Evolutionary conservation across 805 yeast genomes (phyloP), one percentile per base, ranked within the genome.

Genomic region (Cyberlindnera euphorbiiphila): DNA sequence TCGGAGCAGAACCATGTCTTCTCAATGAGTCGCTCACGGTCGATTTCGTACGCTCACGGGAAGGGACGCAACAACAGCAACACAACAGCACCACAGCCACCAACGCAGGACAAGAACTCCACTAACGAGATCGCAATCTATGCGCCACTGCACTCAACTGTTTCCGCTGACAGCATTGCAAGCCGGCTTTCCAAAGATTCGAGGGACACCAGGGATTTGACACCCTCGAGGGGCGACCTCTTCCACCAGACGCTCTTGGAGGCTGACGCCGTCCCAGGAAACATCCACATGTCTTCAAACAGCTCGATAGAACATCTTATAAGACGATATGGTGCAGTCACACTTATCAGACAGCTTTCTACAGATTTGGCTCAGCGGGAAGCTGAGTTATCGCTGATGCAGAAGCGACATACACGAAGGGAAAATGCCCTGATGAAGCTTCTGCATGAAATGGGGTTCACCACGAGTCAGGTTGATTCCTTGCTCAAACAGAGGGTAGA

Each of bases 281-380:
- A 60, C 39, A 42, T 65, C 17, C 69, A 65, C 42, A 42, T 59
- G n/a, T 45, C 59, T 4, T 47, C 65, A 0, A 39, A 34, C 29
- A 26, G 17, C 3, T 64, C 57, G 9, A 52, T 66, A 12, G 51
- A 56, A 14, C 56, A 59, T n/a, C 41, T 61, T 17, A 46, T 64
- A 2, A 53, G 50, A 6, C 45, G 64, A 9, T 54, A 59, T 34
- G 68, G 71, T 4, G 56, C 59, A 1, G 46, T 57, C 7, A 48
- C 47, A 1, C 60, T 73, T 17, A 63, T 74, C 4, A 59, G 70
- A 25, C 79, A 72, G 45, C 52, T 74, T 14, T 69, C 77, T 0
- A 43, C 60, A 2, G 79, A 74, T 37, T 49, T 74, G 42, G 71
- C 75, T 1, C 56, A 60, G 24, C 61, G 74, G 24, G 78, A 74